Evolutionary conservation across 148 eudicot species (phyloP), one percentile per base, ranked within the genome.

Genomic region (Cornus florida): DNA sequence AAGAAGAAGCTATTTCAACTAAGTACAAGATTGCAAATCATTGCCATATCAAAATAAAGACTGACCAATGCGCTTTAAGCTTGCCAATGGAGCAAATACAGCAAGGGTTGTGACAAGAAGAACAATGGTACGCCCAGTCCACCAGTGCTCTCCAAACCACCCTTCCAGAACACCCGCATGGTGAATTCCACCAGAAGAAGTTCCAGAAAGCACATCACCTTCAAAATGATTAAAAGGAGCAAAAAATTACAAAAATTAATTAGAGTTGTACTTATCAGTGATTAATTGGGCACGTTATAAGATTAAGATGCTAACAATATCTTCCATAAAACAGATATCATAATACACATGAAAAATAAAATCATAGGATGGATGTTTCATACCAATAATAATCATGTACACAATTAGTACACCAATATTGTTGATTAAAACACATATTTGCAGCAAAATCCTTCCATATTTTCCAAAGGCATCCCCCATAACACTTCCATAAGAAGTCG

Each of bases 301-400:
- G 24, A 62, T 17, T 62, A 62, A 62, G 38, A 13, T 0, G 66
- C 66, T 62, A 6, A 19, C 24, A 62, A 12, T 62, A 35, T 22
- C 48, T n/a, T 22, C 43, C 32, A 73, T 24, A 74, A 62, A 68
- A 32, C 24, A 22, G 20, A 68, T 22, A 50, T 68, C 33, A 19
- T 70, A 31, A 72, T n/a, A 12, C 65, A 78, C 66, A 11, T 64
- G 20, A 31, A 74, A 68, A 59, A 60, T 24, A 71, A n/a, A 17
- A 57, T 69, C 20, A 39, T 23, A 70, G 82, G 68, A 65, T 7
- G 22, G 20, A 48, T 39, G 39, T 9, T 24, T n/a, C 69, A 41
- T 82, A 93, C 99, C 97, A 41, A 92, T 93, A 13, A 95, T 95
- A 38, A 95, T 95, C 92, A 93, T 83, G 81, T 95, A 95, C 62